Percentiles rank a stretch among this genome's conserved stretches.
These are phyloP conservation scores for Brassica rapa DNA, from an alignment of 345 rosid genomes.

Conservation along the genomic window DNA sequence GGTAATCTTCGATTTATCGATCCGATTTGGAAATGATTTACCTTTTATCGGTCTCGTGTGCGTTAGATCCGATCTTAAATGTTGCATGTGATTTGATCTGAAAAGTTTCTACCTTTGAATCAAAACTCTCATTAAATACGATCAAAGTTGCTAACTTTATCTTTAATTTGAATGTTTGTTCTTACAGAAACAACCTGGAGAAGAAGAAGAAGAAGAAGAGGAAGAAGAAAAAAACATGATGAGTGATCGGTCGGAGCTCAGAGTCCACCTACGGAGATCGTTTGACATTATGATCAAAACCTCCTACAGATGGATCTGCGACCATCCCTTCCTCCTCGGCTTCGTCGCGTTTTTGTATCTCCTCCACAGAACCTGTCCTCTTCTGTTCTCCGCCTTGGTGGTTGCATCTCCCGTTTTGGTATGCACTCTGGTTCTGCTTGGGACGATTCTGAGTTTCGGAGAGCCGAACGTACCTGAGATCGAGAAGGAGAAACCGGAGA, in stretches of 20 bases:
- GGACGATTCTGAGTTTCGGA: constrained; percentile 85
- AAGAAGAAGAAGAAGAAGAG: background rate
- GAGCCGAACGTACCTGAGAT: constrained; percentile 77
- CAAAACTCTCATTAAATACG: too few relatives aligned
- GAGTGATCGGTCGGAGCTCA: constrained; percentile 48
- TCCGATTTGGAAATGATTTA: background rate
- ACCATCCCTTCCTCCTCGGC: constrained; percentile 72
- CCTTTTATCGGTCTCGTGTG: constrained; percentile 1
- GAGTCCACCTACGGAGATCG: constrained; percentile 52
- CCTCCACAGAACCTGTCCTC: constrained; percentile 74
- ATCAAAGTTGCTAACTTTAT: constrained; percentile 10
- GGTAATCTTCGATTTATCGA: background rate
- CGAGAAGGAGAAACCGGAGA: constrained; percentile 58
- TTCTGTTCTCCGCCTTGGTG: constrained; percentile 70
- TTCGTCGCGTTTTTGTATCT: constrained; percentile 53
- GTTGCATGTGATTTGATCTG: constrained; percentile 23
- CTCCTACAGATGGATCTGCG: constrained; percentile 58
- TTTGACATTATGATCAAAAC: constrained; percentile 43
- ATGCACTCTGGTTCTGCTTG: constrained; percentile 86
- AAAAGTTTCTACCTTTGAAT: background rate
- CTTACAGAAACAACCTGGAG: constrained; percentile 23
- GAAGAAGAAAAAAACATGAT: constrained; percentile 39
- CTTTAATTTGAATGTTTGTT: background rate
- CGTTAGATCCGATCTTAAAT: constrained; percentile 1
- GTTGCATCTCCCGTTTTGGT: constrained; percentile 92